A percentile compares a stretch with the other conserved stretches of the same genome.
Conservation (phyloP, 768 basidiomycete species). For the Clitopilus hobsonii region DNA sequence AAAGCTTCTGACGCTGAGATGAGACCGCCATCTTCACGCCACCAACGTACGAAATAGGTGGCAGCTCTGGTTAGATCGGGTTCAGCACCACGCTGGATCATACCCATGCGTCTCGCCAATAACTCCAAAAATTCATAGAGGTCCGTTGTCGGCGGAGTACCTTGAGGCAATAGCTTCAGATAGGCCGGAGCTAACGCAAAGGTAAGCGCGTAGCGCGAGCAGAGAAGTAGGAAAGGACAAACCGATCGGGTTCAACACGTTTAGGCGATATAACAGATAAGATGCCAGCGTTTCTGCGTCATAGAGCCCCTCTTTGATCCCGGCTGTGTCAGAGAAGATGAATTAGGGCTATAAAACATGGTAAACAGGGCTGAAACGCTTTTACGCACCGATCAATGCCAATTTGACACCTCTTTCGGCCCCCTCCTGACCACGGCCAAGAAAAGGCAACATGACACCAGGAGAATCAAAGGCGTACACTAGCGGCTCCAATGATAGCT, state of each 20-base stretch:
- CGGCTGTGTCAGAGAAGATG: conserved; percentile 46
- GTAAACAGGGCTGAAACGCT: conserved; percentile 9
- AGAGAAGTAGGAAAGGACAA: conserved; percentile 24
- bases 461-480: conserved; percentile 96
- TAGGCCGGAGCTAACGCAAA: conserved; percentile 59
- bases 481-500: conserved; percentile 72
- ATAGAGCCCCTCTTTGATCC: conserved; percentile 91
- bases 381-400: conserved; percentile 83
- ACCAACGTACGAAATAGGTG: conserved; percentile 81
- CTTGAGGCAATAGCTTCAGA: conserved; percentile 53
- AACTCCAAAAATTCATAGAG: conserved; percentile 61
- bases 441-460: conserved; percentile 94
- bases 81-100: conserved; percentile 73
- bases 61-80: conserved; percentile 70
- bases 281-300: conserved; percentile 79
- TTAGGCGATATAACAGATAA: conserved; percentile 84
- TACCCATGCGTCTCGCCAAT: conserved; percentile 74
- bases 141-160: conserved; percentile 53
- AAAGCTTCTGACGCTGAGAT: conserved; percentile 41
- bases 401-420: conserved; percentile 92
- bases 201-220: conserved; percentile 1
- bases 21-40: conserved; percentile 72
- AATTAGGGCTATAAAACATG: conserved; percentile 9
- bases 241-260: conserved; percentile 71
- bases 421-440: conserved; percentile 80